phyloP scores from a whole-genome alignment of 257 asterid species.

The Przewalskia tangutica region DNA sequence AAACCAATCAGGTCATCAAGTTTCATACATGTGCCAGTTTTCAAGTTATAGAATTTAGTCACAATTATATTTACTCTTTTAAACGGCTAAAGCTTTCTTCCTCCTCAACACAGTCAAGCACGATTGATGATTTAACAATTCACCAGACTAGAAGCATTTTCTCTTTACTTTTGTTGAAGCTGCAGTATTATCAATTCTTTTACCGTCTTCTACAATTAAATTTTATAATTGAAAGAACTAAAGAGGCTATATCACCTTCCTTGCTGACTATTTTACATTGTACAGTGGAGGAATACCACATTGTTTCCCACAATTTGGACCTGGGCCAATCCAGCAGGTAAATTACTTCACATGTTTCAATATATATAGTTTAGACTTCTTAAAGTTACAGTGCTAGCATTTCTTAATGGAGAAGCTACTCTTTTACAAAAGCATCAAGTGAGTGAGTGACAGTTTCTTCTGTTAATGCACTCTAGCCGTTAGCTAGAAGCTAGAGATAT shows the following conservation, averaged over 20 bases:
- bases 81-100: not conserved
- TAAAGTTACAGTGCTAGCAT: not conserved
- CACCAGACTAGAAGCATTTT: not conserved
- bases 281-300: conserved; percentile 96
- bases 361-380: not conserved
- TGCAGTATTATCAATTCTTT: not conserved
- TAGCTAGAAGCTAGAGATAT: not conserved
- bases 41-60: not conserved
- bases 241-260: not conserved
- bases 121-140: not conserved
- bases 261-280: conserved; percentile 16
- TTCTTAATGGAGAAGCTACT: not conserved
- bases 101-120: not conserved
- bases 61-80: not conserved
- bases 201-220: not conserved
- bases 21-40: not conserved
- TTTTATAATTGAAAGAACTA: not conserved
- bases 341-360: not conserved
- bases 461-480: not conserved
- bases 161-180: not conserved
- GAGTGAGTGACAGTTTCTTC: not conserved
- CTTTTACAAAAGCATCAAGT: not conserved
- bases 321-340: conserved; percentile 95
- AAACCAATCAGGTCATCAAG: conserved; percentile 82
- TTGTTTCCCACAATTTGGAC: conserved; percentile 99